Base-by-base conservation (phyloP, 257 asterid species). In the Orobanche coerulescens region DNA sequence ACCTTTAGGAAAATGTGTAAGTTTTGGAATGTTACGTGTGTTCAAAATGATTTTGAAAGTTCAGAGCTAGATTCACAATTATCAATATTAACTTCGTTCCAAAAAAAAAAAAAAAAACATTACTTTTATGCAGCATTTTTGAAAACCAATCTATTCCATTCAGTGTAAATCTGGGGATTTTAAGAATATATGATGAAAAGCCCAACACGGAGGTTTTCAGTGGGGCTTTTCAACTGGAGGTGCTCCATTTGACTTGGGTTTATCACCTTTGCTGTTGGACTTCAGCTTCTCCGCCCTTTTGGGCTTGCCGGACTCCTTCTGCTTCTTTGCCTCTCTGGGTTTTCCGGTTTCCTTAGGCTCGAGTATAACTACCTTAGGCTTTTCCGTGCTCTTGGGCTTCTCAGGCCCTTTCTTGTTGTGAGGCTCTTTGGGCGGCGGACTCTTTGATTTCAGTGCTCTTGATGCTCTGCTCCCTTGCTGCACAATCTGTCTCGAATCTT, bases 401-500 rank as follows among this genome's bases (percentile, higher is more conserved):
- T 66, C 70, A 22, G 71, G 48, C 14, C 47, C 67, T 7, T 70
- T 40, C 0, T 7, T 3, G 14, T 77, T 48, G 4, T 65, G 46
- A 13, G 65, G 30, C 30, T 66, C 63, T 1, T 75, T 61, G 49
- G 76, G 77, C 68, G 0, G 69, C 20, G 0, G 78, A 70, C 37
- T 54, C 79, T 1, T 64, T 49, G 15, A 91, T 91, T 15, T 78
- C 88, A 48, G 87, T 87, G 60, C 83, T 77, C 43, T 83, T 77
- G 66, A 91, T 87, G 66, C 71, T 52, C 69, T 78, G 5, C 86
- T 72, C 92, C 96, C 54, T 68, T 82, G 34, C 66, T 63, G 19
- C 82, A 80, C 13, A 91, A 43, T 66, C 85, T 87, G 73, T 87
- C 95, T 3, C 95, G 91, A 48, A 87, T 72, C 37, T 71, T 81